Percentiles rank a stretch among this genome's conserved stretches.
Conservation (phyloP, 2,329 filamentous ascomycete genomes). For the Nigrograna mackinnonii region DNA sequence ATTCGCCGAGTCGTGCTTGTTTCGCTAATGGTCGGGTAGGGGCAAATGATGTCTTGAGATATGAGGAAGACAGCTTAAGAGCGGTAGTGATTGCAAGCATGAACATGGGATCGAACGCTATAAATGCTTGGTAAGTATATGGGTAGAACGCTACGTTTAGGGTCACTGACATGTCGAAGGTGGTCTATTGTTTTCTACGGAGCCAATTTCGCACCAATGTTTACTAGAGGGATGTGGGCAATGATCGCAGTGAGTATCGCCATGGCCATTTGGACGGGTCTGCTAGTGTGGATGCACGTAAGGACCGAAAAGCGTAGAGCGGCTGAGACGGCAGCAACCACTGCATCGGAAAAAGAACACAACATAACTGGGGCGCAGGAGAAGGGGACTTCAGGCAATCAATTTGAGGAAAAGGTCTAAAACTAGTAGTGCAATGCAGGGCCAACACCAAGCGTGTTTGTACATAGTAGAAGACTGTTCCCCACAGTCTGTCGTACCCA, state of each 20-base stretch:
- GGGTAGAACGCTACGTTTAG: background rate
- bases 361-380: conserved; percentile 4
- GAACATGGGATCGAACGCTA: conserved; percentile 69
- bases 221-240: conserved; percentile 72
- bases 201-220: conserved; percentile 67
- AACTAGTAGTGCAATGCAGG: no score
- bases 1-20: no score
- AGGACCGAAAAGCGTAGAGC: conserved; percentile 42
- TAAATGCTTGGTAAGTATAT: conserved; percentile 64
- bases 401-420: no score
- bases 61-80: conserved; percentile 65
- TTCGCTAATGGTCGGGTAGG: no score
- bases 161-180: background rate
- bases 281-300: conserved; percentile 52
- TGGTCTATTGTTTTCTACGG: conserved; percentile 75
- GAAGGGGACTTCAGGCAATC: no score
- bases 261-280: conserved; percentile 62
- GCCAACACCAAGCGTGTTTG: no score
- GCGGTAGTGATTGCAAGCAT: conserved; percentile 72
- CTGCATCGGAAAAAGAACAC: conserved; percentile 7
- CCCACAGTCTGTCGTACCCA: no score
- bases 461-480: no score
- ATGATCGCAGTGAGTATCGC: conserved; percentile 69
- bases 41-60: conserved; percentile 72
- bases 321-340: conserved; percentile 4